Evolutionary conservation across 2,329 filamentous ascomycete species (phyloP), one percentile per base, ranked within the genome.

Genomic region (Paecilomyces formosus): DNA sequence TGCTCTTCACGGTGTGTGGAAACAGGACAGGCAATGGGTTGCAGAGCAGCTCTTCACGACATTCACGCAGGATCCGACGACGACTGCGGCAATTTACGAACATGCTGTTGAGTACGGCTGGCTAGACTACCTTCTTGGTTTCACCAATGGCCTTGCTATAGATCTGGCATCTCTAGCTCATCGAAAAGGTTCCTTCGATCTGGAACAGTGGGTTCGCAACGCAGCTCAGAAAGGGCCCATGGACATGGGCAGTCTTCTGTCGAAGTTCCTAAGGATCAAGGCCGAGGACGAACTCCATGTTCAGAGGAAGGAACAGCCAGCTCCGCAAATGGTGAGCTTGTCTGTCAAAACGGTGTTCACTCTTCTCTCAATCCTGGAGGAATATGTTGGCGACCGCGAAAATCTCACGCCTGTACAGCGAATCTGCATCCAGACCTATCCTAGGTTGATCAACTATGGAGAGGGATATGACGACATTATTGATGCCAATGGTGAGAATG

Each of bases 401-500:
- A 88, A 93, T 56, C 81, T 96, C 24, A 90, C 94, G 55, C 78
- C 86, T 13, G 84, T 96, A 28, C 92, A 97, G 74, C 85, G 93
- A 31, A 85, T 87, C 56, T 97, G 92, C 72, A 92, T 99, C 62
- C 92, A 92, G 58, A 88, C 89, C 1, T 99, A 97, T 67, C 95
- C 94, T 7, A 85, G 94, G 51, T 79, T 99, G 30, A 96, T 99
- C 79, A 99, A 99, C 69, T 97, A 96, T 66, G 92, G 92, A 1
- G 90, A 96, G 74, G 92, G 90, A 3, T 92, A 88, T 62, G 92
- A 99, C 72, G 89, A 94, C 58, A 86, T 97, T 50, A 92, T 99
- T 63, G 90, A 97, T 67, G 81, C 82, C 9, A 96, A 95, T 69
- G 89, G 91, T 52, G 84, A 86, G 65, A 85, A 88, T 21, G 87